Evolutionary conservation across 805 yeast genomes (phyloP), one percentile per base, ranked within the genome.

Genomic region (Lachancea lanzarotensis): DNA sequence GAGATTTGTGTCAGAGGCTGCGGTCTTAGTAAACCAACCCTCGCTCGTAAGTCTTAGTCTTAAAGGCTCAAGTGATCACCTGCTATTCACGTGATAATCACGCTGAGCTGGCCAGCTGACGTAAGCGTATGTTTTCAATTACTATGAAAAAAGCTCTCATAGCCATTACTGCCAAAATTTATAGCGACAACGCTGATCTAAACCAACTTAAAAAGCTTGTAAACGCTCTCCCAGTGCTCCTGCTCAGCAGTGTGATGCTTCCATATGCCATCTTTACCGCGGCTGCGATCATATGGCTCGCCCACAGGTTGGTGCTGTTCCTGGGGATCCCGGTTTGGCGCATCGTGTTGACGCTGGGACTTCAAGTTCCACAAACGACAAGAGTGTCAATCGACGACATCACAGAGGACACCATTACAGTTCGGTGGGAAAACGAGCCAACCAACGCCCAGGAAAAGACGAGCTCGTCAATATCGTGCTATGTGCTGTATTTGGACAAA

Each of bases 341-440:
- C 31, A 55, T 63, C 18, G 61, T 61, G 15, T 53, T 53, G 27
- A 55, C 56, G 25, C 40, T 61, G 35, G 55, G 58, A 36, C 53
- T 63, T 17, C 52, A 52, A 33, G 58, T 59, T 11, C 67, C 68
- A 26, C 62, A 63, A 15, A 58, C 65, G 3, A 55, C 61, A 3
- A 62, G 62, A 42, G 59, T 62, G 4, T 62, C 68, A 2, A 59
- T 63, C 18, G 68, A 63, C 45, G 57, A 51, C 34, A 56, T 63
- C n/a, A 50, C 62, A 3, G 47, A 45, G 15, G 50, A 52, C 32
- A 52, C 64, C 1, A 53, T 63, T 7, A 58, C 65, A 2, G 45
- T 63, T 12, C 65, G 62, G 49, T 63, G 68, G 68, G 68, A 63
- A 45, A 63, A 63, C 45, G 65, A 62, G 42, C 57, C 57, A 5